phyloP scores from a whole-genome alignment of 176 grass and related monocot species.

The Sorghum bicolor region DNA sequence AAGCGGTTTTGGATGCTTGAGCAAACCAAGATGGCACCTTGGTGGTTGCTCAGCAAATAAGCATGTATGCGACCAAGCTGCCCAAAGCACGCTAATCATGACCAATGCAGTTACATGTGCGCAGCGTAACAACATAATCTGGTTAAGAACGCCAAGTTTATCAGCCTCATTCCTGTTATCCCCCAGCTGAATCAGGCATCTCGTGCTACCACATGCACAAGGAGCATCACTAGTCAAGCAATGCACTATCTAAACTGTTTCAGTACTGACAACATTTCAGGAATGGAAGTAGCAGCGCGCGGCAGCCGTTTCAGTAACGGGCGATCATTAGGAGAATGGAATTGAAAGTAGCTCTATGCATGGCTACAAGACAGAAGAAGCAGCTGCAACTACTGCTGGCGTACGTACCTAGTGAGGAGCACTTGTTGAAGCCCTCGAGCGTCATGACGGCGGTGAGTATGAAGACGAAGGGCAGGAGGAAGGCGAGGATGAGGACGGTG shows the following conservation, averaged over 20 bases:
- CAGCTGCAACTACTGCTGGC: neutral
- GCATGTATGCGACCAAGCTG: neutral
- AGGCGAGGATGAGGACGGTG: constrained; percentile 87
- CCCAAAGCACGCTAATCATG: neutral
- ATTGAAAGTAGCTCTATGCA: neutral
- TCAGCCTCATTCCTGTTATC: neutral
- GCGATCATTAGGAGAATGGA: neutral
- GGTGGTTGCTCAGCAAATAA: neutral
- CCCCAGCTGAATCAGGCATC: neutral
- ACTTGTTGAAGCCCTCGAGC: constrained; percentile 92
- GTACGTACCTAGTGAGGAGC: constrained; percentile 80
- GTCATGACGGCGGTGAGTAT: constrained; percentile 90
- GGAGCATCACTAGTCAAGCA: neutral
- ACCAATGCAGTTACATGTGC: neutral
- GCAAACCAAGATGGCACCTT: neutral
- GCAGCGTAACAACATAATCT: neutral
- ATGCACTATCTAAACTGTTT: neutral
- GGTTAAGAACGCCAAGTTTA: neutral
- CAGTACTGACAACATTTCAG: neutral
- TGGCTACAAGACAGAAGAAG: neutral
- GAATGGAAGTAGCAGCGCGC: neutral
- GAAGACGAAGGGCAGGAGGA: constrained; percentile 90
- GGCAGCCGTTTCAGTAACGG: neutral
- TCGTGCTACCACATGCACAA: neutral
- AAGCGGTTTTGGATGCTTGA: neutral